Percentiles rank a stretch among this genome's conserved stretches.
Conservation (phyloP, 306 rosid species). For the Pterocarpus macrocarpus region DNA sequence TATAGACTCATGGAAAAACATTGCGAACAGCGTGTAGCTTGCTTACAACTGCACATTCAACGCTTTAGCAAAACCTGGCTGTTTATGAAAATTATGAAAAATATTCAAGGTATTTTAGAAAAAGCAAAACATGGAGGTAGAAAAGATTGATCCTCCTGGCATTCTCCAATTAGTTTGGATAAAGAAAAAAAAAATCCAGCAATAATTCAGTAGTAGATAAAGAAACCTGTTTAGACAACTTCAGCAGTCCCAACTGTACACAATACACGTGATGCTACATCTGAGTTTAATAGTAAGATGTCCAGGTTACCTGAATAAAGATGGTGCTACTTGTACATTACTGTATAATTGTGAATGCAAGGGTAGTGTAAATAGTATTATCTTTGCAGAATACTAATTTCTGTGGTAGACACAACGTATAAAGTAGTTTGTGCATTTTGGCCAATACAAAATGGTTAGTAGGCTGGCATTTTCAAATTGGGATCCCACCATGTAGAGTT, state of each 20-base stretch:
- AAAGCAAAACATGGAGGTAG: slow-evolving; percentile 17
- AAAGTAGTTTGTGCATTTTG: slow-evolving; percentile 10
- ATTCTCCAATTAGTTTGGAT: background rate
- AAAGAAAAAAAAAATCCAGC: slow-evolving; percentile 1
- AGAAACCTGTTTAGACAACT: background rate
- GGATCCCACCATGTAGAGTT: slow-evolving; percentile 21
- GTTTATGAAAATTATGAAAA: background rate
- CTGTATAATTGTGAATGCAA: slow-evolving; percentile 16
- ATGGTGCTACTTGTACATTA: slow-evolving; percentile 12
- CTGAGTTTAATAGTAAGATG: slow-evolving; percentile 2
- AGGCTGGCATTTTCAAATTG: background rate
- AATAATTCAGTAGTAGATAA: background rate
- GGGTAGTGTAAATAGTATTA: background rate
- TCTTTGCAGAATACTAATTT: background rate
- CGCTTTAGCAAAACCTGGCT: background rate
- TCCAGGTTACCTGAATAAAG: background rate
- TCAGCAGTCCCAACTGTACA: background rate
- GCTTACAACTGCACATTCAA: slow-evolving; percentile 4
- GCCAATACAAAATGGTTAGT: slow-evolving; percentile 6
- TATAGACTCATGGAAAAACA: background rate
- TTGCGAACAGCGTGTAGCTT: background rate
- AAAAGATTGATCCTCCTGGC: background rate
- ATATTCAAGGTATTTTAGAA: background rate
- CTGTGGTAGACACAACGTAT: too few species aligned
- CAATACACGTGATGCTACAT: background rate